These are phyloP conservation scores for Vaccinium myrtillus DNA, from an alignment of 148 eudicot species.

Conservation along the genomic window DNA sequence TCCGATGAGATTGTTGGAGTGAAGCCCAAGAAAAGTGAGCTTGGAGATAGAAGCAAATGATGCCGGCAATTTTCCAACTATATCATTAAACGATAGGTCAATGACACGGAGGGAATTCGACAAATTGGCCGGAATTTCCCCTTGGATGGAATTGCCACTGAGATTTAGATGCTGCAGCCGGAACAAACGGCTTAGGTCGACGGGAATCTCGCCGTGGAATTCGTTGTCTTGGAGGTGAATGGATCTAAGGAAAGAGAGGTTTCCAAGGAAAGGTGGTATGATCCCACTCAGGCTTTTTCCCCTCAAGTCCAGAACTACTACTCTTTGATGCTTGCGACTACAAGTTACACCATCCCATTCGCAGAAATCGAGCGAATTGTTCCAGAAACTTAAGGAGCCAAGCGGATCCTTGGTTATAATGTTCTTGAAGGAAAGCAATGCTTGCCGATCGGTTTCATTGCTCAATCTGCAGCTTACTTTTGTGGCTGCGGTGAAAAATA, in stretches of 20 bases:
- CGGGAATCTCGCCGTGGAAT: background rate
- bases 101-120: background rate
- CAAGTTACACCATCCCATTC: conserved; percentile 9
- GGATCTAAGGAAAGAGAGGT: background rate
- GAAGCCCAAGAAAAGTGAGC: background rate
- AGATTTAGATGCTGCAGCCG: background rate
- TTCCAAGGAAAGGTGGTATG: too few species aligned
- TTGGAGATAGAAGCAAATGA: background rate
- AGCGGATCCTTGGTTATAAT: background rate
- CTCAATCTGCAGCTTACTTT: too few species aligned
- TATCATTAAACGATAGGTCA: background rate
- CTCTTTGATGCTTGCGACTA: background rate
- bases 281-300: too few species aligned
- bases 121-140: background rate
- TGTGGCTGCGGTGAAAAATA: too few species aligned
- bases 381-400: conserved; percentile 1
- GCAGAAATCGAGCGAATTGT: background rate
- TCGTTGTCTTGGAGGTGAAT: background rate
- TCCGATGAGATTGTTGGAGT: background rate
- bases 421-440: background rate
- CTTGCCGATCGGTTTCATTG: background rate
- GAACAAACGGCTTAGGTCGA: background rate
- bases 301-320: too few species aligned
- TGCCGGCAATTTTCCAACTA: background rate
- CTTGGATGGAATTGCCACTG: background rate